Evolutionary conservation across 441 rosid species (phyloP), one percentile per base, ranked within the genome.

Genomic region (Adansonia rubrostipa): DNA sequence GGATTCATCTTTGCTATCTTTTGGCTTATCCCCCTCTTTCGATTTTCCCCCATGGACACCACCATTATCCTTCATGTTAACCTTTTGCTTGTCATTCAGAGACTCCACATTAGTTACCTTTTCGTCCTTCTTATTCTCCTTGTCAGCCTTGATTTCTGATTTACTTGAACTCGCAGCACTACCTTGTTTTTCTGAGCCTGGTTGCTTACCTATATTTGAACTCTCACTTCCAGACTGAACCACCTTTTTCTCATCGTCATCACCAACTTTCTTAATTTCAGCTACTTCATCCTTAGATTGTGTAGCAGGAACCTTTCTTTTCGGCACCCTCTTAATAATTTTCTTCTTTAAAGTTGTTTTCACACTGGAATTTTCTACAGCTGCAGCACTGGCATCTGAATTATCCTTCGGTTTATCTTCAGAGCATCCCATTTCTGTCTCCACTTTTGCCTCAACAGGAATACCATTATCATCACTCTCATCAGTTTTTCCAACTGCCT

Each of bases 321-420:
- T 94, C 69, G 91, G 84, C 28, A 97, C 97, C 85, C 92, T 91
- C 84, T 86, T 97, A 73, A 97, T 86, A 68, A 97, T 80, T 85
- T 93, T 94, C 87, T 87, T 94, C 85, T 93, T 93, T 56, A 88
- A 67, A 36, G 88, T 82, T 74, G 90, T 84, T 73, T 91, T 93
- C 80, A 80, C 88, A 81, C 85, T 51, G 48, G 88, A 56, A 80
- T 91, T 88, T 85, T 85, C 89, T 56, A 73, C 88, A 75, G 67
- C 80, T 53, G 82, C 79, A 71, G 80, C 68, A 81, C 71, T 76
- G 50, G 85, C 80, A 73, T 81, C 92, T 58, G 87, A 83, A 79
- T 81, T 86, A 71, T 86, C 92, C 74, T 84, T 84, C 15, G 85
- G 78, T 84, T 86, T 87, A 82, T 80, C 89, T 79, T 78, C 91